Percentiles rank a stretch among this genome's conserved stretches.
These are phyloP conservation scores for Thermochaetoides thermophila DNA, from an alignment of 495 filamentous ascomycete species.

Conservation along the genomic window DNA sequence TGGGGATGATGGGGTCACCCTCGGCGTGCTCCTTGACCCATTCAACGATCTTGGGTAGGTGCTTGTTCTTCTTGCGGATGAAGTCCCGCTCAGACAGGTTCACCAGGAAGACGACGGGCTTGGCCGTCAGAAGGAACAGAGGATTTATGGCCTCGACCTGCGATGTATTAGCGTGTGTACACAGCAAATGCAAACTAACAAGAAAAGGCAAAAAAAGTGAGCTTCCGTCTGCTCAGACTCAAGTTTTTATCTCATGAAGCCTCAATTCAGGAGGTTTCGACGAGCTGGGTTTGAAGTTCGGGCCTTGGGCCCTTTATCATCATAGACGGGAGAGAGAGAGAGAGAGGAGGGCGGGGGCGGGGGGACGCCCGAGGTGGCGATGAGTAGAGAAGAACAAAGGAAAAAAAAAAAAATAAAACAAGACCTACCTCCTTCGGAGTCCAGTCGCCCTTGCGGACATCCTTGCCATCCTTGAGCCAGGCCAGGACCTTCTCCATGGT, in stretches of 20 bases:
- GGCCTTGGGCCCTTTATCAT: slow-evolving; percentile 98
- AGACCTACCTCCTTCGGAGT: slow-evolving; percentile 87
- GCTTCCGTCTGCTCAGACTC: slow-evolving; percentile 30
- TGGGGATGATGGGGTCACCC: slow-evolving; percentile 80
- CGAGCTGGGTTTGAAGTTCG: slow-evolving; percentile 98
- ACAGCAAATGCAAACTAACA: slow-evolving; percentile 10
- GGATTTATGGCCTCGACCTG: slow-evolving; percentile 98
- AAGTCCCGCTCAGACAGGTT: slow-evolving; percentile 97
- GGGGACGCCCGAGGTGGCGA: too few relatives aligned
- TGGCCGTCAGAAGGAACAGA: slow-evolving; percentile 85
- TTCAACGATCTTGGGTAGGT: slow-evolving; percentile 78
- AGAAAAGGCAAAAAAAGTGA: slow-evolving; percentile 17
- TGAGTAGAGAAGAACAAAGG: too few relatives aligned
- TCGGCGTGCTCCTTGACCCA: slow-evolving; percentile 85
- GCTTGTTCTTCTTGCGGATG: slow-evolving; percentile 98
- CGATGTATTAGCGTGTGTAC: slow-evolving; percentile 16
- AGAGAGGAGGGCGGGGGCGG: neutral
- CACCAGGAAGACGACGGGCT: slow-evolving; percentile 93
- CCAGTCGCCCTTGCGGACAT: slow-evolving; percentile 86
- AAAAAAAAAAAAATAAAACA: slow-evolving; percentile 4
- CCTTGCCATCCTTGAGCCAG: slow-evolving; percentile 71
- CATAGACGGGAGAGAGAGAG: slow-evolving; percentile 37
- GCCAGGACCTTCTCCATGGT: slow-evolving; percentile 77
- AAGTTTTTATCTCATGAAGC: slow-evolving; percentile 65
- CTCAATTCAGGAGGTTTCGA: slow-evolving; percentile 65